Evolutionary conservation across 805 yeast species (phyloP).

Genomic region (Komagataella pseudopastoris): DNA sequence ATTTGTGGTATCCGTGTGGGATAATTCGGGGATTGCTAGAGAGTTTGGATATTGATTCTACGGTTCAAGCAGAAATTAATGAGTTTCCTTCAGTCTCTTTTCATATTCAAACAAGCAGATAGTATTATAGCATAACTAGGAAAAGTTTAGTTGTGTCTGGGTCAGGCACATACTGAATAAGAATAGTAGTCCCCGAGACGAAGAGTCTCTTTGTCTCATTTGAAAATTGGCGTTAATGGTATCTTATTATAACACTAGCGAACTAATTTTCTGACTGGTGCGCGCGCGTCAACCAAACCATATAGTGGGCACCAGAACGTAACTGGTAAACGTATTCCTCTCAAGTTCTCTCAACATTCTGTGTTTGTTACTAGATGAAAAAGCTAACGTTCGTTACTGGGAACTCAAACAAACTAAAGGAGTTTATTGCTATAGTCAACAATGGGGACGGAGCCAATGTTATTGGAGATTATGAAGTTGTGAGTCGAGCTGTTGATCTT

Average conservation of each 20-base stretch:
- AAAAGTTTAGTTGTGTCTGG: too few relatives aligned
- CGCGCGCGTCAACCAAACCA: neutral
- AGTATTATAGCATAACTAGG: neutral
- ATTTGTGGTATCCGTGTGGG: slow-evolving; percentile 65
- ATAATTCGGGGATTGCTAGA: slow-evolving; percentile 59
- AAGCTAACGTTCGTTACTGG: slow-evolving; percentile 24
- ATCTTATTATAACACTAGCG: neutral
- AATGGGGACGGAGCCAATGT: slow-evolving; percentile 11
- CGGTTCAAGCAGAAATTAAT: slow-evolving; percentile 50
- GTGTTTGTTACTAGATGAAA: neutral
- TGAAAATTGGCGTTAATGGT: neutral
- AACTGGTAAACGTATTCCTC: too few relatives aligned
- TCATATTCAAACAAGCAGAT: slow-evolving; percentile 43
- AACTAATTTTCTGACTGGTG: neutral
- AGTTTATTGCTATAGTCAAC: slow-evolving; percentile 60
- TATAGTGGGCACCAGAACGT: neutral
- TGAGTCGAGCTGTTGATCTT: slow-evolving; percentile 60
- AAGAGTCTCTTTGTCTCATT: neutral
- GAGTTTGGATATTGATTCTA: slow-evolving; percentile 54
- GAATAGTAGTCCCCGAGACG: neutral
- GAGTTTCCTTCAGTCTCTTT: slow-evolving; percentile 59
- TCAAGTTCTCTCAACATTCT: neutral
- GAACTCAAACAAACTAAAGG: slow-evolving; percentile 75
- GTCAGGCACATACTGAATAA: neutral
- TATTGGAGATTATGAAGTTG: slow-evolving; percentile 38